A percentile compares a stretch with the other conserved stretches of the same genome.
Evolutionary conservation across 228 moss, liverwort and hornwort species (phyloP).

Genomic region (Sphagnum fallax): DNA sequence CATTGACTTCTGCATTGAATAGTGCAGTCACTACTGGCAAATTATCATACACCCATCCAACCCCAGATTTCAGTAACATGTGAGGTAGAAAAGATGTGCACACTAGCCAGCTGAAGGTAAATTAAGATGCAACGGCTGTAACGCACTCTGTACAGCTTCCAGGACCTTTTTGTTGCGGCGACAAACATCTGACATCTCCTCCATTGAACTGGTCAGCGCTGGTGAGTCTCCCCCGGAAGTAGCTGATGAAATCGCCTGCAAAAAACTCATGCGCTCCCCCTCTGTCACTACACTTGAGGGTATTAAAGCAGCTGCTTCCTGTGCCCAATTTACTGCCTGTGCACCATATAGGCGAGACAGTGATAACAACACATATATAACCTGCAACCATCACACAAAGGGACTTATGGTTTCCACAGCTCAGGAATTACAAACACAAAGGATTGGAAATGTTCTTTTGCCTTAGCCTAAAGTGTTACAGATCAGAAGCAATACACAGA

Average conservation of each 20-base stretch:
- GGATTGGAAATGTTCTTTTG: too few species aligned
- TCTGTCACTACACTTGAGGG: slow-evolving; percentile 68
- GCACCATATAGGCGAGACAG: slow-evolving; percentile 71
- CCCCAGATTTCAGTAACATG: too few species aligned
- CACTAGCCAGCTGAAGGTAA: slow-evolving; percentile 32
- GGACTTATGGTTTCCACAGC: too few species aligned
- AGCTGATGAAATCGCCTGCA: slow-evolving; percentile 69
- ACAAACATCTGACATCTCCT: slow-evolving; percentile 91
- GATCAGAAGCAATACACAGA: too few species aligned
- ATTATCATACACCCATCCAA: too few species aligned
- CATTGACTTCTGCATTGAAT: too few species aligned
- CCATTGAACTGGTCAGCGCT: slow-evolving; percentile 48
- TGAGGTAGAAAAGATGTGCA: neutral
- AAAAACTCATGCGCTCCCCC: slow-evolving; percentile 58
- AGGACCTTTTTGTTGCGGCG: slow-evolving; percentile 80
- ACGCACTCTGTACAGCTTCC: slow-evolving; percentile 65
- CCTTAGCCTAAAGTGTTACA: too few species aligned
- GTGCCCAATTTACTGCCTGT: slow-evolving; percentile 79
- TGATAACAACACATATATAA: slow-evolving; percentile 55
- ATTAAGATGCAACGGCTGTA: slow-evolving; percentile 58
- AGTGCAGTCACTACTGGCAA: too few species aligned
- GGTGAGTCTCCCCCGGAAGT: slow-evolving; percentile 42
- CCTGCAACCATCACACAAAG: slow-evolving; percentile 18
- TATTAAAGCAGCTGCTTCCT: slow-evolving; percentile 66
- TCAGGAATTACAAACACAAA: too few species aligned